Base-by-base conservation (phyloP, 2,329 filamentous ascomycete species). In the Chaetomiaceae sp. region DNA sequence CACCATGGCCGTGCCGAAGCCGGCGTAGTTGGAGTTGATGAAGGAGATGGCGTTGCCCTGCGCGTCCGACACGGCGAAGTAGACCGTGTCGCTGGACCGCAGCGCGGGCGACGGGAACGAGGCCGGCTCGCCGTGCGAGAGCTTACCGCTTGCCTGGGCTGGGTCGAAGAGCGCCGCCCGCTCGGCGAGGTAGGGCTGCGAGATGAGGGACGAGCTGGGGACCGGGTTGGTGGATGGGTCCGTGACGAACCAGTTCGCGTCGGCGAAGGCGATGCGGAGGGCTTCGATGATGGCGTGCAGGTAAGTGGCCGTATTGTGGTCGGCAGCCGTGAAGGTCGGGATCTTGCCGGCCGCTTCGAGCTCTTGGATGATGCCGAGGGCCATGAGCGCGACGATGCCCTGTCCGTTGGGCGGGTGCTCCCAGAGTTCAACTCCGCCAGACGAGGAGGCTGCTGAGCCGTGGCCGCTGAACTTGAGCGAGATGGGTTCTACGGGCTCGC, bases 351-450 rank as follows among this genome's bases (percentile, higher is more conserved):
- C 73, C 53, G 82, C 81, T 68, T 96, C 89, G 1, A 97, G 77
- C 64, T 91, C 83, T 66, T 96, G 85, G 43, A 99, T 74, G 58
- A 97, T 95, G 1, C 93, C 93, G 0, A 99, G 75, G 0, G 93
- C 88, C 85, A 97, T 96, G 27, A 97, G 73, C 0, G 93, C 93
- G 2, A 97, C 88, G 57, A 97, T 91, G 2, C 93, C 93, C 69
- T 97, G 93, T 0, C 93, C 91, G 62, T 97, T 97, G 8, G 93
- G 93, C 31, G 92, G 91, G 65, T 97, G 92, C 65, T 99, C 93
- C 92, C 92, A 97, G 0, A 99, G 73, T 63, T 95, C 84, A 37
- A 96, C 78, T 9, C 83, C 82, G 7, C 82, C 82, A 8, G 82
- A 46, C 10, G 42, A 13, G 35, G 37, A 33, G 21, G 2, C 55